Conservation (phyloP, 1,284 basidiomycete species). For the Sporisorium exsertum region DNA sequence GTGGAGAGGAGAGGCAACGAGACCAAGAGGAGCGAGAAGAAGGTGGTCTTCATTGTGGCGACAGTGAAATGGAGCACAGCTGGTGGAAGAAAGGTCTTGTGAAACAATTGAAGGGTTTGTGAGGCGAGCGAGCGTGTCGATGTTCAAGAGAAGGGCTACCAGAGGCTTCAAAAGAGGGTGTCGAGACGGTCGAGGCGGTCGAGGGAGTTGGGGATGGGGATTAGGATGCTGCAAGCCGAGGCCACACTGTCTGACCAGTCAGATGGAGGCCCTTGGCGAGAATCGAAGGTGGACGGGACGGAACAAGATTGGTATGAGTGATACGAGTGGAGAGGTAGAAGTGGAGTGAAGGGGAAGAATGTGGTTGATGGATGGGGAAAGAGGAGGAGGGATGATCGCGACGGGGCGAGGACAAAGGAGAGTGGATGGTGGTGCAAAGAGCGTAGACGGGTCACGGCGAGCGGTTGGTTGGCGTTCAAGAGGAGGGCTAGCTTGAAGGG, state of each 20-base stretch:
- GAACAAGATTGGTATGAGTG: not conserved
- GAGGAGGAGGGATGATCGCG: too few species aligned
- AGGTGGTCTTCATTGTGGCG: slow-evolving; percentile 32
- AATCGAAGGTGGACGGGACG: not conserved
- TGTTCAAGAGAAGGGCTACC: slow-evolving; percentile 32
- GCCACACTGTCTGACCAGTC: slow-evolving; percentile 37
- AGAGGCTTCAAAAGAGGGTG: slow-evolving; percentile 25
- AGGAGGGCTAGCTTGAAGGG: not conserved
- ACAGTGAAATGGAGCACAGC: not conserved
- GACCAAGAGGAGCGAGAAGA: slow-evolving; percentile 36
- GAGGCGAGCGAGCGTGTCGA: slow-evolving; percentile 6
- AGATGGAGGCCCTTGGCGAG: slow-evolving; percentile 43
- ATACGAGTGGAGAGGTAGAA: not conserved
- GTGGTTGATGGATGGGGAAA: slow-evolving; percentile 1
- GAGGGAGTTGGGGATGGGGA: not conserved
- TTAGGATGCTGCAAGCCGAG: slow-evolving; percentile 23
- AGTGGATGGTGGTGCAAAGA: slow-evolving; percentile 11
- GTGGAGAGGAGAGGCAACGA: slow-evolving; percentile 31
- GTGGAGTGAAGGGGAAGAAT: not conserved
- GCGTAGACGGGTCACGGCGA: slow-evolving; percentile 5
- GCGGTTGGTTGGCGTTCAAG: not conserved
- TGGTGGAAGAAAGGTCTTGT: not conserved
- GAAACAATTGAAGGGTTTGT: not conserved
- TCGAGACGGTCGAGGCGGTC: slow-evolving; percentile 4
- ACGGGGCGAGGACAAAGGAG: slow-evolving; percentile 2